These are phyloP conservation scores for Leccinellum albellum DNA, from an alignment of 768 basidiomycete genomes.

Conservation along the genomic window DNA sequence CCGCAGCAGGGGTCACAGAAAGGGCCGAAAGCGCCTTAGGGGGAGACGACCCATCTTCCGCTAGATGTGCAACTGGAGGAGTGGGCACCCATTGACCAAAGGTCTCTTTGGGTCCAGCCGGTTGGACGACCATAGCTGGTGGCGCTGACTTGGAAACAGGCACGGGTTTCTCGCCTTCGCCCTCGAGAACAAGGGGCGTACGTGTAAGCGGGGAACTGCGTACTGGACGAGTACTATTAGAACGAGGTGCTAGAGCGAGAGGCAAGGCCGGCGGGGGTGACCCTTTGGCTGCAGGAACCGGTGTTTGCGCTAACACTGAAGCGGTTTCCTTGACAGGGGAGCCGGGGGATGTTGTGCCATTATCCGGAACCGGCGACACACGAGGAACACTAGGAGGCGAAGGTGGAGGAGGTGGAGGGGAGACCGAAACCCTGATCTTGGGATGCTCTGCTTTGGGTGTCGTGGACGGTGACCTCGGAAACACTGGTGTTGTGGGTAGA, in stretches of 20 bases:
- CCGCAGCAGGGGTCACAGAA: slow-evolving; percentile 27
- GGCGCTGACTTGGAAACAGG: slow-evolving; percentile 19
- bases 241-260: slow-evolving; percentile 47
- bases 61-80: slow-evolving; percentile 12
- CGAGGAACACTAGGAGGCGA: slow-evolving; percentile 17
- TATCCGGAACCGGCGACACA: slow-evolving; percentile 35
- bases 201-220: slow-evolving; percentile 77
- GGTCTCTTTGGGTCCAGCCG: slow-evolving; percentile 39
- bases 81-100: slow-evolving; percentile 33
- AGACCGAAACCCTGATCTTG: slow-evolving; percentile 33
- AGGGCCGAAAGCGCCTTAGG: slow-evolving; percentile 51
- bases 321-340: slow-evolving; percentile 48
- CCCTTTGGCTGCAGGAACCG: slow-evolving; percentile 14
- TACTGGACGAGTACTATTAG: slow-evolving; percentile 45
- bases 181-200: slow-evolving; percentile 46
- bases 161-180: slow-evolving; percentile 19
- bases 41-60: slow-evolving; percentile 27
- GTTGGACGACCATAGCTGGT: slow-evolving; percentile 25
- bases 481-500: slow-evolving; percentile 31
- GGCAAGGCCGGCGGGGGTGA: slow-evolving; percentile 30
- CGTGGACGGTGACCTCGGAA: slow-evolving; percentile 50
- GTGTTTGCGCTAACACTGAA: slow-evolving; percentile 9
- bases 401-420: slow-evolving; percentile 30
- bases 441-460: slow-evolving; percentile 57
- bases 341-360: slow-evolving; percentile 61